phyloP scores from a whole-genome alignment of 192 early-diverging fungal genomes.

The Paraglomus brasilianum region DNA sequence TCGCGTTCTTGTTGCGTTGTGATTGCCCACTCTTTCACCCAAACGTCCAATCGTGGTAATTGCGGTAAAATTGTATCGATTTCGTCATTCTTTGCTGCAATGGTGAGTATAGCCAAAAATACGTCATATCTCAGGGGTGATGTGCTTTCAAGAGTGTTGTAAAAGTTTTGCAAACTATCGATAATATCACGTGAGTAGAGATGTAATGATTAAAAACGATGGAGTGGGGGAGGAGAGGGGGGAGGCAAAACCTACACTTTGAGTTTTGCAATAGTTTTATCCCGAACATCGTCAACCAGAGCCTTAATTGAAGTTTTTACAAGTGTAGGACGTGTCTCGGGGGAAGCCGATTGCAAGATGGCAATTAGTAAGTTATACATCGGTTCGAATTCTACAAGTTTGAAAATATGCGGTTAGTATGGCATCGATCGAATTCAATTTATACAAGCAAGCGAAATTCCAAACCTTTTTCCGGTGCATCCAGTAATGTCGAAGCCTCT shows the following conservation, averaged over 20 bases:
- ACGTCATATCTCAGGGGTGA: conserved; percentile 61
- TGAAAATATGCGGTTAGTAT: not conserved
- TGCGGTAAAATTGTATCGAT: conserved; percentile 65
- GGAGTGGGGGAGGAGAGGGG: not conserved
- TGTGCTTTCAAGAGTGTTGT: conserved; percentile 68
- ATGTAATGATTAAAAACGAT: conserved; percentile 29
- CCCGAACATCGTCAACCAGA: conserved; percentile 6
- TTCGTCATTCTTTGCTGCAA: conserved; percentile 69
- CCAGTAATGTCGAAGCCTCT: conserved; percentile 56
- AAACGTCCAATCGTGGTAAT: conserved; percentile 61
- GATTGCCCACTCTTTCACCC: conserved; percentile 71
- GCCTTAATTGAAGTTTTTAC: conserved; percentile 15
- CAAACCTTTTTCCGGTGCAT: conserved; percentile 59
- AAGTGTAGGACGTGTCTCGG: conserved; percentile 12
- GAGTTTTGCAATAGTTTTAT: conserved; percentile 27
- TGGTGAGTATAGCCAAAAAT: conserved; percentile 72
- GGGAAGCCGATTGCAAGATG: conserved; percentile 27
- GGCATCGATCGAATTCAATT: not conserved
- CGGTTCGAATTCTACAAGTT: conserved; percentile 21
- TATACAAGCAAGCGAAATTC: not conserved
- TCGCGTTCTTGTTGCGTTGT: conserved; percentile 52
- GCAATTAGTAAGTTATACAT: conserved; percentile 25
- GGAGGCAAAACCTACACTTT: conserved; percentile 7
- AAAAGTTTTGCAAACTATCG: conserved; percentile 74
- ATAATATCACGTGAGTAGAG: conserved; percentile 33